Conservation (phyloP, 2,329 filamentous ascomycete species). For the Ceratocystiopsis sp. region DNA sequence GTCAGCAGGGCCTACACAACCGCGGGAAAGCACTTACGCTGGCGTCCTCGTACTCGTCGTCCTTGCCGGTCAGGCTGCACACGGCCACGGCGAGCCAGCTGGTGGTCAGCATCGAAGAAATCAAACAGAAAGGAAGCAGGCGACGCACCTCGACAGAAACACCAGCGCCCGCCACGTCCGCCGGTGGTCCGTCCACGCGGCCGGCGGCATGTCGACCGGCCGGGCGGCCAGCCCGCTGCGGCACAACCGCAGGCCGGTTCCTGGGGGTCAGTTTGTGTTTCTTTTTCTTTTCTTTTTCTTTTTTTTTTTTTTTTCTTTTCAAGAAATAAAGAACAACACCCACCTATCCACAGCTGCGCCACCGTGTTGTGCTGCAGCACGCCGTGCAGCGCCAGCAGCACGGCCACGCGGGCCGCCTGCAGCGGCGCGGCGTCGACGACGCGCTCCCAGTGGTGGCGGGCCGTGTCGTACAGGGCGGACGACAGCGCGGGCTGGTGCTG, state of each 20-base stretch:
- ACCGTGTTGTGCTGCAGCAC: slow-evolving; percentile 14
- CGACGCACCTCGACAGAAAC: slow-evolving; percentile 14
- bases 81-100: slow-evolving; percentile 17
- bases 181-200: slow-evolving; percentile 11
- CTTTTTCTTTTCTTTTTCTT: no score
- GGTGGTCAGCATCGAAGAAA: not conserved
- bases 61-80: slow-evolving; percentile 14
- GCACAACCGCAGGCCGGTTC: slow-evolving; percentile 14
- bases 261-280: slow-evolving; percentile 9
- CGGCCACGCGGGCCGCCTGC: slow-evolving; percentile 15
- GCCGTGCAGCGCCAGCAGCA: slow-evolving; percentile 16
- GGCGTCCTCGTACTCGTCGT: slow-evolving; percentile 9
- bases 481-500: no score
- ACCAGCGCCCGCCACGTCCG: slow-evolving; percentile 15
- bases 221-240: slow-evolving; percentile 9
- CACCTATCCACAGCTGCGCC: slow-evolving; percentile 14
- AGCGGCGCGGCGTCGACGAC: slow-evolving; percentile 13
- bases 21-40: slow-evolving; percentile 6
- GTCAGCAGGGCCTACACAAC: not conserved
- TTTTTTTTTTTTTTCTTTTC: no score
- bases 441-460: slow-evolving; percentile 13
- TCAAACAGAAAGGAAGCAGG: not conserved
- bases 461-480: slow-evolving; percentile 12
- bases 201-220: slow-evolving; percentile 1
- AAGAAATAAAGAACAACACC: not conserved